phyloP scores from a whole-genome alignment of 2,329 filamentous ascomycete species.

The Neocucurbitaria cava region DNA sequence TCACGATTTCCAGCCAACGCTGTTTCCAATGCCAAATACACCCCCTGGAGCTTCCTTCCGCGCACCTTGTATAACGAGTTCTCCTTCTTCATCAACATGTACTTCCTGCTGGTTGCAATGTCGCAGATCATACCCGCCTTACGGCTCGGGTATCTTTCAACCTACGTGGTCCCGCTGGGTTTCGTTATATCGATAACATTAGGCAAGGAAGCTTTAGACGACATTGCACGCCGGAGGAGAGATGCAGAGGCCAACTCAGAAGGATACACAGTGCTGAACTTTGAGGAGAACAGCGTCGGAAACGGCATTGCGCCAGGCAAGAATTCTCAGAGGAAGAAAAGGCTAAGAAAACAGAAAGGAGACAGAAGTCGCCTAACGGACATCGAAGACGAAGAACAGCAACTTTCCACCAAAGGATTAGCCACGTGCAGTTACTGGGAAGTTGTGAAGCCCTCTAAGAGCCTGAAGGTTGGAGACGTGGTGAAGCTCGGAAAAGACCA shows the following conservation, averaged over 20 bases:
- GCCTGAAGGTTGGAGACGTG: slow-evolving; percentile 94
- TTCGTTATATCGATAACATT: slow-evolving; percentile 93
- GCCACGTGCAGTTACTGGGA: slow-evolving; percentile 66
- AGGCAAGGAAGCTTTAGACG: slow-evolving; percentile 94
- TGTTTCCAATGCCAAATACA: slow-evolving; percentile 98
- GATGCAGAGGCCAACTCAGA: slow-evolving; percentile 96
- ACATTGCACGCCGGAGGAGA: slow-evolving; percentile 82
- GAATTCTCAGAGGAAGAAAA: slow-evolving; percentile 38
- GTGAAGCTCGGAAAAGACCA: slow-evolving; percentile 91
- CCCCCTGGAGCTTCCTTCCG: slow-evolving; percentile 90
- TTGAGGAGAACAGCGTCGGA: slow-evolving; percentile 63
- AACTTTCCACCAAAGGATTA: slow-evolving; percentile 40
- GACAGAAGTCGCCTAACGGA: slow-evolving; percentile 63
- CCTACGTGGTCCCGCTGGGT: slow-evolving; percentile 88
- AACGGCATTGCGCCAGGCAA: slow-evolving; percentile 43
- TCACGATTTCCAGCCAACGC: slow-evolving; percentile 86
- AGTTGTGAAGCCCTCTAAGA: slow-evolving; percentile 79
- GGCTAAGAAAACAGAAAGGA: slow-evolving; percentile 41
- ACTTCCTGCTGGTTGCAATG: slow-evolving; percentile 92
- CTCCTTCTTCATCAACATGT: slow-evolving; percentile 99
- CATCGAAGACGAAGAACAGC: slow-evolving; percentile 73
- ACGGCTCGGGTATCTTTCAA: slow-evolving; percentile 91
- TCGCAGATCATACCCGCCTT: slow-evolving; percentile 91
- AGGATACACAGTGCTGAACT: slow-evolving; percentile 77
- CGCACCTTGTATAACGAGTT: slow-evolving; percentile 98